Evolutionary conservation across 495 filamentous ascomycete genomes (phyloP).

Genomic region (Pseudomonodictys pantanalensis): DNA sequence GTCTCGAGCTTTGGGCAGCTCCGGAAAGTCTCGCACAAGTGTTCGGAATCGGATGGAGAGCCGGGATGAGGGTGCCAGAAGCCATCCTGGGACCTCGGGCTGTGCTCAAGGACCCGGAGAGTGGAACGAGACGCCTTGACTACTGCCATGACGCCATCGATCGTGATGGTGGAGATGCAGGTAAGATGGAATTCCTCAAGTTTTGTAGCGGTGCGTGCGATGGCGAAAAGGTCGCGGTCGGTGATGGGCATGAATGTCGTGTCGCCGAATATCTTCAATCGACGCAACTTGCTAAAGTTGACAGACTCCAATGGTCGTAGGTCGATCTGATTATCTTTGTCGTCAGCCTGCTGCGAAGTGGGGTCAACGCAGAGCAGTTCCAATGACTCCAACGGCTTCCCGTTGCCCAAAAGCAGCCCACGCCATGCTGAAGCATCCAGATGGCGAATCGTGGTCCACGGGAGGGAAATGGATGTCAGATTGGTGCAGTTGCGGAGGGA

Average conservation of each 20-base stretch:
- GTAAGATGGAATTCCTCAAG: constrained; percentile 54
- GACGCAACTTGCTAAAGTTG: constrained; percentile 47
- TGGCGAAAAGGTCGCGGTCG: constrained; percentile 48
- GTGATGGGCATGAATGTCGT: constrained; percentile 51
- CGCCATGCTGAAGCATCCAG: constrained; percentile 47
- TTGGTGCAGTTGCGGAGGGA: constrained; percentile 45
- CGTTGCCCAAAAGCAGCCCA: constrained; percentile 39
- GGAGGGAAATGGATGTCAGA: constrained; percentile 47
- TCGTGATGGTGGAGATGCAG: constrained; percentile 49
- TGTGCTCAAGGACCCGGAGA: constrained; percentile 52
- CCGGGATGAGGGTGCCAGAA: constrained; percentile 49
- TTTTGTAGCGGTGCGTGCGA: constrained; percentile 50
- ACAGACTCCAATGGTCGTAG: constrained; percentile 41
- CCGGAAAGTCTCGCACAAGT: constrained; percentile 49
- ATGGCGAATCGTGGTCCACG: constrained; percentile 53
- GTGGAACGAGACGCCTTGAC: constrained; percentile 48
- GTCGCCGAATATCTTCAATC: constrained; percentile 54
- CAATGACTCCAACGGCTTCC: constrained; percentile 46
- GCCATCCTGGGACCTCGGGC: constrained; percentile 49
- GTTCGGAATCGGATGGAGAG: constrained; percentile 38
- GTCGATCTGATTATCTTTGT: constrained; percentile 34
- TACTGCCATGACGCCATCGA: constrained; percentile 50
- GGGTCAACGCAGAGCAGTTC: constrained; percentile 51
- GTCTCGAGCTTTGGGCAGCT: constrained; percentile 48
- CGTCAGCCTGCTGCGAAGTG: constrained; percentile 39